Evolutionary conservation across 257 asterid species (phyloP).

Genomic region (Primulina tabacum): DNA sequence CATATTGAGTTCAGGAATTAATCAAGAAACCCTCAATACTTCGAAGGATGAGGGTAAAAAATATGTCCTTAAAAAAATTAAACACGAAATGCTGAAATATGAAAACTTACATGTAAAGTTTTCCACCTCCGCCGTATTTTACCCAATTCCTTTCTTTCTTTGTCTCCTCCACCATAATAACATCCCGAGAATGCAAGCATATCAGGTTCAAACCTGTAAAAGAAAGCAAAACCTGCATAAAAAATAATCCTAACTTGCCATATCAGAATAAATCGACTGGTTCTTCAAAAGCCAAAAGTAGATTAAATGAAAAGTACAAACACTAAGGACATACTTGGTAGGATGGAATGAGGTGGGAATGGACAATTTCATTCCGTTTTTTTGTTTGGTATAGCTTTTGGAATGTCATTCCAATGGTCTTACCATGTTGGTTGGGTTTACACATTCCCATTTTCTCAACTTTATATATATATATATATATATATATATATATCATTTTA

Average conservation of each 20-base stretch:
- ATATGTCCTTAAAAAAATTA: neutral
- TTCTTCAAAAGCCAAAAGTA: constrained; percentile 11
- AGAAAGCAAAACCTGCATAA: constrained; percentile 18
- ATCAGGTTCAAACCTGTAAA: constrained; percentile 95
- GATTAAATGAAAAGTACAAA: neutral
- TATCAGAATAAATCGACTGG: neutral
- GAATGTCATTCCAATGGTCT: too few relatives aligned
- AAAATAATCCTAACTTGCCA: constrained; percentile 9
- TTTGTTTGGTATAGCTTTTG: too few relatives aligned
- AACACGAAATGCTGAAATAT: neutral
- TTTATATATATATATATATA: too few relatives aligned
- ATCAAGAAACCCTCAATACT: neutral
- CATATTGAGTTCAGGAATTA: neutral
- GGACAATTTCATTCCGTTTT: too few relatives aligned
- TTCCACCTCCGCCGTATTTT: constrained; percentile 93
- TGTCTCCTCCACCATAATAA: constrained; percentile 95
- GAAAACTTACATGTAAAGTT: constrained; percentile 81
- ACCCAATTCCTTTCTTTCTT: constrained; percentile 82
- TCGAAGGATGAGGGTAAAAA: neutral
- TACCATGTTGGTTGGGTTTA: too few relatives aligned
- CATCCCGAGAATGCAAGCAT: constrained; percentile 99
- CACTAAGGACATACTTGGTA: neutral
- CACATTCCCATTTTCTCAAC: too few relatives aligned
- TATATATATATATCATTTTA: too few relatives aligned
- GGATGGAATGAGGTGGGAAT: too few relatives aligned